Base-by-base conservation (phyloP, 768 basidiomycete species). In the Hygrophorus pudorinus region DNA sequence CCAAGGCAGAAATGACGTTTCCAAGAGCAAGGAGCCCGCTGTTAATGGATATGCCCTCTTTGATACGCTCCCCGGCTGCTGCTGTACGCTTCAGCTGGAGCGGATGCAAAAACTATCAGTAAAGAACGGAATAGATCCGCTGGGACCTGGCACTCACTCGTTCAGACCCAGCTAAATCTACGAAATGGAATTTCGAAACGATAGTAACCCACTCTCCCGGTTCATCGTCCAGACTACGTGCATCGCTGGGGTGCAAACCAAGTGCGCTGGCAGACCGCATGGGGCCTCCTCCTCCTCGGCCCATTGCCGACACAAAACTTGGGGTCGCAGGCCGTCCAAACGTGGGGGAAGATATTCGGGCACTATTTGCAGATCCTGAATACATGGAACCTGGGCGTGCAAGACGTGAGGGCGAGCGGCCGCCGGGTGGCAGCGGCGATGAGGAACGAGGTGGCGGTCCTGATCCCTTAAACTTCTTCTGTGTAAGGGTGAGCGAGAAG, bases 1-100 rank as follows among this genome's bases (percentile, higher is more conserved):
- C 94, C 14, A 98, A 81, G 0, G 93, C 91, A 48, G 94, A 97
- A 47, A 99, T 98, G 55, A 99, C 96, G 62, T 99, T 99, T 37
- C 96, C 96, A 16, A 99, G 76, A 13, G 96, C 94, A 29, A 92
- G 75, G 28, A 99, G 78, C 48, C 96, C 96, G 49, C 88, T 86
- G 68, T 99, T 99, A 68, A 98, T 98, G 21, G 90, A 91, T 43
- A 96, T 96, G n/a, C 94, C 94, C 65, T 97, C 96, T 61, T 91
- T 98, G 63, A 94, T 89, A 45, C 94, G 85, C 50, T 97, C 94
- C 4, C 96, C 96, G 7, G 81, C 83, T 4, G 94, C 96, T 1
- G 92, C 88, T 7, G 96, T 99, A 34, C 96, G 81, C 64, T 99
- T 99, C 38, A 99, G 72, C 86, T 91, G 54, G 33, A 52, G 50